phyloP scores from a whole-genome alignment of 2,329 filamentous ascomycete species.

The Ceratocystis variospora region DNA sequence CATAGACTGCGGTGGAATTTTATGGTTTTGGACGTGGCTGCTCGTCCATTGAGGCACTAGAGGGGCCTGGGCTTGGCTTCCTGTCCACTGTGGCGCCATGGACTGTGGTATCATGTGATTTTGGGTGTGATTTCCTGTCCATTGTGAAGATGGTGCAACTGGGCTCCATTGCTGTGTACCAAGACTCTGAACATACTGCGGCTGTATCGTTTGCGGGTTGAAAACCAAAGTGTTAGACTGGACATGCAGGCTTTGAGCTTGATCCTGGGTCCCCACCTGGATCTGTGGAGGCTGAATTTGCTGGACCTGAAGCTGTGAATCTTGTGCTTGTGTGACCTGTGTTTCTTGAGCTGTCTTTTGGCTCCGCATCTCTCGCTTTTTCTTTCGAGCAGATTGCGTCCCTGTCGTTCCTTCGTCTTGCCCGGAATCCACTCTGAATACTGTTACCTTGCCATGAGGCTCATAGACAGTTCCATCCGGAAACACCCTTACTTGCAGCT shows the following conservation, averaged over 20 bases:
- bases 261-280: not conserved
- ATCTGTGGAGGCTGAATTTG: not conserved
- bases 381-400: not conserved
- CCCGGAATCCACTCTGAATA: too few species aligned
- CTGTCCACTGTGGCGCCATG: too few species aligned
- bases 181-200: not conserved
- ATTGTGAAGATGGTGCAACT: not conserved
- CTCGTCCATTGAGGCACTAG: too few species aligned
- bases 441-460: too few species aligned
- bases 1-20: too few species aligned
- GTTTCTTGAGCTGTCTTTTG: not conserved
- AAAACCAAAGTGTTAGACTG: not conserved
- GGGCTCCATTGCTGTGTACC: not conserved
- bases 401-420: too few species aligned
- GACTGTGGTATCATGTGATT: too few species aligned
- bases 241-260: not conserved
- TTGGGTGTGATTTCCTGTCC: not conserved
- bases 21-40: too few species aligned
- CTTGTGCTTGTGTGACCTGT: not conserved
- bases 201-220: not conserved
- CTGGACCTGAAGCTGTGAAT: not conserved
- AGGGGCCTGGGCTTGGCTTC: too few species aligned
- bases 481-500: too few species aligned
- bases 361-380: not conserved
- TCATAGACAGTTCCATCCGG: too few species aligned